Percentiles rank a stretch among this genome's conserved stretches.
phyloP scores from a whole-genome alignment of 2,329 filamentous ascomycete species.

The Alternaria brassicicola region DNA sequence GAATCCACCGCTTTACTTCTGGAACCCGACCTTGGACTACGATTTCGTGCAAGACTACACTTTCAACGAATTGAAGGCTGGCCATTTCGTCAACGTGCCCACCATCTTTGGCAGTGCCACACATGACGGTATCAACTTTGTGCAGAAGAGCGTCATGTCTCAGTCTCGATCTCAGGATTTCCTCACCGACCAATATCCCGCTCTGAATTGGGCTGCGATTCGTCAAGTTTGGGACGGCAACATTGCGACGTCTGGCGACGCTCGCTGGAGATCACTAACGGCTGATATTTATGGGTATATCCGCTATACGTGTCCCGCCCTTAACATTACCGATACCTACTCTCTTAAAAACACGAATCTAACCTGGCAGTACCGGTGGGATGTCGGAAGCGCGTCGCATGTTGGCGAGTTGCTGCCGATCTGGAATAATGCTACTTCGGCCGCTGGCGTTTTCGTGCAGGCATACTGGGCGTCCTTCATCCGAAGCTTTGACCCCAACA shows the following conservation, averaged over 20 bases:
- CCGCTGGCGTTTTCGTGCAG: conserved; percentile 39
- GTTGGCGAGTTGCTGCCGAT: conserved; percentile 48
- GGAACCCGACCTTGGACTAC: conserved; percentile 52
- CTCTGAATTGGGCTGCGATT: conserved; percentile 38
- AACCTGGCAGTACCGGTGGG: conserved; percentile 58
- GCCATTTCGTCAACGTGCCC: conserved; percentile 50
- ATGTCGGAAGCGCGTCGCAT: conserved; percentile 51
- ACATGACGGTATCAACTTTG: conserved; percentile 52
- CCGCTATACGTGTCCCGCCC: conserved; percentile 57
- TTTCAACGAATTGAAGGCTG: conserved; percentile 45
- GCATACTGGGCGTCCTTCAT: conserved; percentile 57
- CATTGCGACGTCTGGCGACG: conserved; percentile 32
- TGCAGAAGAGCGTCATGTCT: conserved; percentile 44
- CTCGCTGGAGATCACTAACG: conserved; percentile 45
- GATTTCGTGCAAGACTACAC: conserved; percentile 51
- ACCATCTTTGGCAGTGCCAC: conserved; percentile 55
- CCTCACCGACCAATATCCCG: conserved; percentile 48
- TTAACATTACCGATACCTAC: conserved; percentile 49
- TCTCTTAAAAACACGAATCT: conserved; percentile 33
- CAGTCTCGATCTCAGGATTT: conserved; percentile 46
- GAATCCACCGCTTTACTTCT: conserved; percentile 48
- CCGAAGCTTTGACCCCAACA: conserved; percentile 49
- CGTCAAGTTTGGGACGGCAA: conserved; percentile 37
- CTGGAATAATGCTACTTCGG: conserved; percentile 45
- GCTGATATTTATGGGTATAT: conserved; percentile 55